phyloP scores from a whole-genome alignment of 257 asterid genomes.

The Gentiana macrophylla region DNA sequence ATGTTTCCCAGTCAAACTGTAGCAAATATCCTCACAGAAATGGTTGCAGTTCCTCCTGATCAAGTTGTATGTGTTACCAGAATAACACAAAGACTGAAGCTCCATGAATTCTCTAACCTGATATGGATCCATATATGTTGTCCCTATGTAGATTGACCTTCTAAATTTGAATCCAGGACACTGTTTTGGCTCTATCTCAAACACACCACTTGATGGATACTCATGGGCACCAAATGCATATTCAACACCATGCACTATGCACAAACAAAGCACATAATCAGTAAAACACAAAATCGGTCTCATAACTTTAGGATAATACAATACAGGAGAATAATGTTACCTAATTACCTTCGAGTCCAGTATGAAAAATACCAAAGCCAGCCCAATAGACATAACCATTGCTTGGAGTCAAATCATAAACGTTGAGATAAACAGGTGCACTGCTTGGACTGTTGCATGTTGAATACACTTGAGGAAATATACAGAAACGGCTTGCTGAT shows the following conservation, averaged over 20 bases:
- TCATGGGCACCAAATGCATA: slow-evolving; percentile 88
- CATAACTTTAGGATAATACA: too few species aligned
- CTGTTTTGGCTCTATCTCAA: slow-evolving; percentile 72
- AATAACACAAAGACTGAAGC: slow-evolving; percentile 43
- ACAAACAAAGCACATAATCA: slow-evolving; percentile 3
- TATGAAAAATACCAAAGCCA: slow-evolving; percentile 81
- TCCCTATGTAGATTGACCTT: slow-evolving; percentile 67
- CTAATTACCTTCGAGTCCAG: slow-evolving; percentile 73
- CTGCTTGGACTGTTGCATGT: slow-evolving; percentile 28
- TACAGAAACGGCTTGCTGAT: slow-evolving; percentile 30
- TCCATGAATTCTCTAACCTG: slow-evolving; percentile 69
- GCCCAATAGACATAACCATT: slow-evolving; percentile 85
- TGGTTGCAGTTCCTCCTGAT: slow-evolving; percentile 81
- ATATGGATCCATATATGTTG: slow-evolving; percentile 42
- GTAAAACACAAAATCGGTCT: too few species aligned
- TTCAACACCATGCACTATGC: slow-evolving; percentile 67
- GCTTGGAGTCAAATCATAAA: slow-evolving; percentile 61
- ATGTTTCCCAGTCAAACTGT: slow-evolving; percentile 58
- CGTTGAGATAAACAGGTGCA: slow-evolving; percentile 67
- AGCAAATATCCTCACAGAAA: slow-evolving; percentile 68
- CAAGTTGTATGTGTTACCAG: slow-evolving; percentile 71
- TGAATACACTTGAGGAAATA: slow-evolving; percentile 49
- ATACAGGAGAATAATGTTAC: too few species aligned
- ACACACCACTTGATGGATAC: slow-evolving; percentile 65
- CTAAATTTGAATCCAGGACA: slow-evolving; percentile 83